phyloP scores from a whole-genome alignment of 2,329 filamentous ascomycete species.

The Aureobasidium namibiae region DNA sequence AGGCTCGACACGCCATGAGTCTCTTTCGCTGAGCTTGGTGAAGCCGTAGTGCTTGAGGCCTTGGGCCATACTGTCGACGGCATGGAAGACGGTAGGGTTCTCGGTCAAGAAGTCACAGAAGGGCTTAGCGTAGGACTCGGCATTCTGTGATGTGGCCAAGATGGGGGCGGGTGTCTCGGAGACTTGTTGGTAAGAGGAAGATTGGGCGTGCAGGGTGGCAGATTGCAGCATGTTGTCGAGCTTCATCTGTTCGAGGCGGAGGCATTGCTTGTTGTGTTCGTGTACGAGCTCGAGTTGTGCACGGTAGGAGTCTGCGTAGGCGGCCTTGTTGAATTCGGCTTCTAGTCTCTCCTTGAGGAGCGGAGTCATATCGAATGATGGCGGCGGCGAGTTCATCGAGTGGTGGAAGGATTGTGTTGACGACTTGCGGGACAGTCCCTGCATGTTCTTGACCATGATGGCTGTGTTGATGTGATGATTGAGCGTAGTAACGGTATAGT shows the following conservation, averaged over 20 bases:
- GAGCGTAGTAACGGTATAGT: not conserved
- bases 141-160: conserved; percentile 7
- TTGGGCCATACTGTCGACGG: conserved; percentile 68
- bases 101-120: conserved; percentile 81
- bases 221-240: conserved; percentile 13
- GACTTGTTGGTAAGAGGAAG: not conserved
- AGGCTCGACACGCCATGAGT: conserved; percentile 69
- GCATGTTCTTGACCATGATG: conserved; percentile 14
- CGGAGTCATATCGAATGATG: not conserved
- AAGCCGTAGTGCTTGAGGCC: conserved; percentile 68
- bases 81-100: conserved; percentile 91
- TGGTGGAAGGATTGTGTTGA: conserved; percentile 11
- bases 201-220: conserved; percentile 8
- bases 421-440: conserved; percentile 11
- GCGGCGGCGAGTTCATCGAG: conserved; percentile 6
- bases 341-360: conserved; percentile 5
- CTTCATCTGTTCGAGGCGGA: conserved; percentile 9
- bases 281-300: conserved; percentile 21
- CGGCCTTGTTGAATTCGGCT: not conserved
- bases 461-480: not conserved
- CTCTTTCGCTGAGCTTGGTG: conserved; percentile 68
- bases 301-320: conserved; percentile 18
- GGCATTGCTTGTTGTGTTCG: conserved; percentile 13
- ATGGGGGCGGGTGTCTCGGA: not conserved
- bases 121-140: conserved; percentile 59